Percentiles rank a stretch among this genome's conserved stretches.
phyloP scores from a whole-genome alignment of 2,329 filamentous ascomycete genomes.

The Sporothrix mexicana region DNA sequence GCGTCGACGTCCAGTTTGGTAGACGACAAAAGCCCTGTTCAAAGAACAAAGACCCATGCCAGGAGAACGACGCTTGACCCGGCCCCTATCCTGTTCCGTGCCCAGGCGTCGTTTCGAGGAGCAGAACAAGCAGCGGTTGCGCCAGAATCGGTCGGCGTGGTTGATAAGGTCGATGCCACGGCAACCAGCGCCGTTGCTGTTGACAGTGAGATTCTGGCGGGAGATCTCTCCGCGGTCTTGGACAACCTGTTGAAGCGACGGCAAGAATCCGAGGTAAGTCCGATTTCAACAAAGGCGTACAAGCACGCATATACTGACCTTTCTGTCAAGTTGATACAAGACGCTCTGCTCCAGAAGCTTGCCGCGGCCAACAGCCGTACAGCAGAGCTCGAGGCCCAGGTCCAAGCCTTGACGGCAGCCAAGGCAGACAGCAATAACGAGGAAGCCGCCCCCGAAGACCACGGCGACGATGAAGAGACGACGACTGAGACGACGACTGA shows the following conservation, averaged over 20 bases:
- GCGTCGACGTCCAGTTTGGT: conserved; percentile 33
- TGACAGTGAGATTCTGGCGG: conserved; percentile 53
- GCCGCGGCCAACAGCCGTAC: conserved; percentile 52
- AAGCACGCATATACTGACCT: neutral
- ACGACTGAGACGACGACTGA: neutral
- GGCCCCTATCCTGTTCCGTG: conserved; percentile 21
- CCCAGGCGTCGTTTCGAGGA: neutral
- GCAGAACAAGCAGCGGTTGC: neutral
- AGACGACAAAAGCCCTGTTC: neutral
- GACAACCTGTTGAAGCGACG: conserved; percentile 59
- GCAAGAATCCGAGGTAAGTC: conserved; percentile 57
- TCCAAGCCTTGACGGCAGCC: conserved; percentile 55
- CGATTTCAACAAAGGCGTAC: too few relatives aligned
- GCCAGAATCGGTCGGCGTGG: too few relatives aligned
- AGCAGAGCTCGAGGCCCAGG: conserved; percentile 63
- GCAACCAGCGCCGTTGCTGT: conserved; percentile 37
- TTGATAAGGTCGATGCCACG: neutral
- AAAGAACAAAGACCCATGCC: neutral
- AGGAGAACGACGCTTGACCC: conserved; percentile 16
- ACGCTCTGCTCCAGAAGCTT: conserved; percentile 51
- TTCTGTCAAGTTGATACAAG: conserved; percentile 49
- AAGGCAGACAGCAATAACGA: neutral
- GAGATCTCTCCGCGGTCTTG: conserved; percentile 57
- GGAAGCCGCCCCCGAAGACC: neutral
- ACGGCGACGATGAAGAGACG: neutral